Base-by-base conservation (phyloP, 345 rosid genomes). In the Erucastrum elatum region DNA sequence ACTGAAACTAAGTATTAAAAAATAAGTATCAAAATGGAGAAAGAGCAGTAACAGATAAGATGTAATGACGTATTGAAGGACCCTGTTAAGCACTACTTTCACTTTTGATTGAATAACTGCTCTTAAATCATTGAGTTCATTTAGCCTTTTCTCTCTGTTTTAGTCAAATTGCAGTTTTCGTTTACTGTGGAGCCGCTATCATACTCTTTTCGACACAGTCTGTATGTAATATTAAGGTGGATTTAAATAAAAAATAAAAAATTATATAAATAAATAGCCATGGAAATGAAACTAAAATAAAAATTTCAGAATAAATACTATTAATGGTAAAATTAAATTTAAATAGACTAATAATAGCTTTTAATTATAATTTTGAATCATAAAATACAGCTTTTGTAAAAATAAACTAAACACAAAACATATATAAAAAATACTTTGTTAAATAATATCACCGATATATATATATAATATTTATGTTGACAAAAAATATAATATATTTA, bases 81-180 rank as follows among this genome's bases (percentile, higher is more conserved):
- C 8, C 31, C 13, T 17, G 31, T 1, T 58, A 58, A 58, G n/a
- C 63, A 25, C 31, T 58, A 58, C 30, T 3, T 58, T 58, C 62
- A 58, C 60, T 17, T 17, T 55, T 55, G 60, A 55, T 6, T 53
- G 60, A 55, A 2, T 46, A 12, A 11, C 51, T 17, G 34, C 70
- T 39, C 46, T 31, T 27, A 49, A 33, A 64, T 74, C 35, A 64
- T 74, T 74, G 53, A 64, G n/a, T 33, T 74, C 64, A 64, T 39
- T 31, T 63, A 11, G 7, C 0, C 12, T 13, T 17, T 73, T 73
- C 64, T 10, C 16, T 62, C 12, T 63, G 59, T 31, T 73, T 63
- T 0, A 63, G 35, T 62, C 62, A 73, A 31, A 73, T 46, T 8
- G 21, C 21, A 30, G 21, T 63, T 51, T 62, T 30, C 12, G 13